Percentiles rank a stretch among this genome's conserved stretches.
Evolutionary conservation across 108 stramenopile species (phyloP).

Genomic region (Seminavis robusta): DNA sequence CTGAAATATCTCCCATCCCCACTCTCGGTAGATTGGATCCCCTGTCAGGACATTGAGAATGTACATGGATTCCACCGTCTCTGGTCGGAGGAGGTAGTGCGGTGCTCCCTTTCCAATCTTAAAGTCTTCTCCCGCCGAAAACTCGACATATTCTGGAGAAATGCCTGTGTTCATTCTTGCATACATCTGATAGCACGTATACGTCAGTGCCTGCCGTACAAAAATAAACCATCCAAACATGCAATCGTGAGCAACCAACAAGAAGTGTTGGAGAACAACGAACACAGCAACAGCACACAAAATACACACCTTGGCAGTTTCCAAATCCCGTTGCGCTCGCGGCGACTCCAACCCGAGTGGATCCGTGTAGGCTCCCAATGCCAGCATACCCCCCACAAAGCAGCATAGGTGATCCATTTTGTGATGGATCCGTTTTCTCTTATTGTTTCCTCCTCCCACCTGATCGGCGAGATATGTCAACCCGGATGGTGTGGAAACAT

Average conservation of each 20-base stretch:
- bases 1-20: slow-evolving; percentile 54
- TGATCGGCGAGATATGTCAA: slow-evolving; percentile 83
- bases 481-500: slow-evolving; percentile 64
- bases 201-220: slow-evolving; percentile 64
- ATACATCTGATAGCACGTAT: slow-evolving; percentile 97
- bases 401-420: slow-evolving; percentile 96
- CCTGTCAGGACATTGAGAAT: slow-evolving; percentile 41
- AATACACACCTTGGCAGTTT: slow-evolving; percentile 46
- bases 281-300: background rate
- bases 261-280: background rate
- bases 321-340: slow-evolving; percentile 80
- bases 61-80: slow-evolving; percentile 78
- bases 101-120: slow-evolving; percentile 44
- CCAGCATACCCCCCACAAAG: slow-evolving; percentile 90
- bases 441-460: slow-evolving; percentile 4
- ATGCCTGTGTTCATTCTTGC: slow-evolving; percentile 84
- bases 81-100: slow-evolving; percentile 90
- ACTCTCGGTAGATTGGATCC: slow-evolving; percentile 45
- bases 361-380: slow-evolving; percentile 88
- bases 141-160: slow-evolving; percentile 79
- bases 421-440: slow-evolving; percentile 29
- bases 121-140: slow-evolving; percentile 62
- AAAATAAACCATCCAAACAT: too few species aligned
- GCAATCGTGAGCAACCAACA: too few species aligned
- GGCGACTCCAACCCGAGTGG: slow-evolving; percentile 54